phyloP scores from a whole-genome alignment of 495 filamentous ascomycete genomes.

The Tuber brumale region DNA sequence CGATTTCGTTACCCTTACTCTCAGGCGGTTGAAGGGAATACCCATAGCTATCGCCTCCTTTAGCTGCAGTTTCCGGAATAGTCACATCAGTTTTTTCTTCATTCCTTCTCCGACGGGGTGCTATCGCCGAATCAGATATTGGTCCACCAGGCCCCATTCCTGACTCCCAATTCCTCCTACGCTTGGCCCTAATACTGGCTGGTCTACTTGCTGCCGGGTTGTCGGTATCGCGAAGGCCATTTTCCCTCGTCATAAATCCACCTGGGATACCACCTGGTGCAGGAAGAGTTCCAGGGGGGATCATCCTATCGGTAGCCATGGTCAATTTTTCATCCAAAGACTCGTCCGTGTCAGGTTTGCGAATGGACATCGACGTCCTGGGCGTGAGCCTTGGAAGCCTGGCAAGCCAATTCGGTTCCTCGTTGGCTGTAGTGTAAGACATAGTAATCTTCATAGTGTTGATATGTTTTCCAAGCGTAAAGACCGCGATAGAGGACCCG shows the following conservation, averaged over 20 bases:
- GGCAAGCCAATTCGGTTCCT: conserved; percentile 92
- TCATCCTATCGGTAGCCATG: conserved; percentile 33
- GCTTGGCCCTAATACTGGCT: conserved; percentile 55
- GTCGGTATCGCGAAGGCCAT: conserved; percentile 42
- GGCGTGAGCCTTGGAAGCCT: conserved; percentile 85
- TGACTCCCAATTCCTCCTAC: conserved; percentile 61
- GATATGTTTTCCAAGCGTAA: conserved; percentile 96
- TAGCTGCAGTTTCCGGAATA: conserved; percentile 24
- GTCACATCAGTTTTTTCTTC: conserved; percentile 22
- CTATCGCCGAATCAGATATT: conserved; percentile 84
- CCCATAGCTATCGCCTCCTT: conserved; percentile 43
- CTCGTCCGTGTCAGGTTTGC: conserved; percentile 51
- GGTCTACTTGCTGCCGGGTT: conserved; percentile 48
- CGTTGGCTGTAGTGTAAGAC: conserved; percentile 81
- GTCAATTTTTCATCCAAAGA: conserved; percentile 52
- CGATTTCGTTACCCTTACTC: conserved; percentile 42
- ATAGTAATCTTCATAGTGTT: conserved; percentile 93
- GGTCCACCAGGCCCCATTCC: conserved; percentile 78
- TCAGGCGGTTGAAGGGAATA: conserved; percentile 41
- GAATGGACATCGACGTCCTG: conserved; percentile 61
- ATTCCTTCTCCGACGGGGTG: conserved; percentile 54
- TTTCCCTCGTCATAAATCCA: conserved; percentile 66
- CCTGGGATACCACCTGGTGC: conserved; percentile 66
- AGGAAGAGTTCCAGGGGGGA: conserved; percentile 71
- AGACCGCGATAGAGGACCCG: conserved; percentile 95